Evolutionary conservation across 768 basidiomycete species (phyloP).

Genomic region (Agaricus subrufescens): DNA sequence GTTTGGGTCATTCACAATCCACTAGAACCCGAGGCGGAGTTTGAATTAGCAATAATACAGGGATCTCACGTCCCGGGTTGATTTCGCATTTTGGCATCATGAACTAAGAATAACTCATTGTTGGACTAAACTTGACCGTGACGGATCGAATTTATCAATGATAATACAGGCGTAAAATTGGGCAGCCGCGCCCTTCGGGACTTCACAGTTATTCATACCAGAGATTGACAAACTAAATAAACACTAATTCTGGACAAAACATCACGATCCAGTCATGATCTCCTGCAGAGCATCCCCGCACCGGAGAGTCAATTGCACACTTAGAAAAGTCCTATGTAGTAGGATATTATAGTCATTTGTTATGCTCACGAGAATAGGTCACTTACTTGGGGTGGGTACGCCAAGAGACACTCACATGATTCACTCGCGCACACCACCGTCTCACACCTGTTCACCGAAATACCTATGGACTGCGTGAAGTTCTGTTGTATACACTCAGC

Average conservation of each 20-base stretch:
- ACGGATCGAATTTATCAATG: too few species aligned
- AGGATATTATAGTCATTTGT: neutral
- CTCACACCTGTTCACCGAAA: slow-evolving; percentile 31
- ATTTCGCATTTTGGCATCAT: too few species aligned
- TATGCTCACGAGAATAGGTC: neutral
- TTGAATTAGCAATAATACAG: too few species aligned
- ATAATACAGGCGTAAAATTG: too few species aligned
- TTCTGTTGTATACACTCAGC: slow-evolving; percentile 13
- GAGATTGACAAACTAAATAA: too few species aligned
- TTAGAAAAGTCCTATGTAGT: slow-evolving; percentile 26
- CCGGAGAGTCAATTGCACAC: slow-evolving; percentile 33
- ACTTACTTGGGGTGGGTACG: slow-evolving; percentile 29
- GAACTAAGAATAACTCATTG: too few species aligned
- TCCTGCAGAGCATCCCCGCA: slow-evolving; percentile 32
- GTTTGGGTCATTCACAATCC: too few species aligned
- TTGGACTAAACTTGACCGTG: too few species aligned
- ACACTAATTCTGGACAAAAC: slow-evolving; percentile 22
- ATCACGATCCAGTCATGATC: slow-evolving; percentile 27
- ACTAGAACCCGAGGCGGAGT: too few species aligned
- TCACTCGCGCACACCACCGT: slow-evolving; percentile 34
- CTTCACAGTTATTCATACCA: too few species aligned
- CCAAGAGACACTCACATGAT: slow-evolving; percentile 28
- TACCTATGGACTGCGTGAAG: slow-evolving; percentile 33
- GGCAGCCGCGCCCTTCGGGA: too few species aligned
- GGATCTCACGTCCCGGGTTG: too few species aligned